Percentiles rank a stretch among this genome's conserved stretches.
phyloP scores from a whole-genome alignment of 169 alveolate genomes.

The Eimeria tenella region DNA sequence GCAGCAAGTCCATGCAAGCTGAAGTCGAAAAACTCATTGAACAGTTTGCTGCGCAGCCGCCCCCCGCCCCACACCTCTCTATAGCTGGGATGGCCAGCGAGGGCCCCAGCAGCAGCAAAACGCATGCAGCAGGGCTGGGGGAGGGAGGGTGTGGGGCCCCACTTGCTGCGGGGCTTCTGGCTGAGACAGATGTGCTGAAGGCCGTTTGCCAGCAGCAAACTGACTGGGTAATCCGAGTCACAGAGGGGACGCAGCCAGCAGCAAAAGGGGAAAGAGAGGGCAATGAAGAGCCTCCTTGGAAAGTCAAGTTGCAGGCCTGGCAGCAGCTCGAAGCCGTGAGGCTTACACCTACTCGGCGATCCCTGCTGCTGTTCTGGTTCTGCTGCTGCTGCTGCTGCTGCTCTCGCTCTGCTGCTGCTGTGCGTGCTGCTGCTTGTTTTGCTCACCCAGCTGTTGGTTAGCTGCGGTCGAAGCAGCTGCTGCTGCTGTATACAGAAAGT shows the following conservation, averaged over 20 bases:
- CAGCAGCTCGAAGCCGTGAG: conserved; percentile 75
- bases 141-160: conserved; percentile 15
- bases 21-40: conserved; percentile 46
- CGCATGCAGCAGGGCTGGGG: not conserved
- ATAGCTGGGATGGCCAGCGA: conserved; percentile 32
- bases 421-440: not conserved
- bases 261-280: conserved; percentile 63
- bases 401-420: not conserved
- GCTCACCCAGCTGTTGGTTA: not conserved
- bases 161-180: conserved; percentile 31
- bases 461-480: not conserved
- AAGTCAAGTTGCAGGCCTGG: conserved; percentile 77
- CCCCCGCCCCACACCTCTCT: conserved; percentile 18
- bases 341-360: not conserved
- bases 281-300: conserved; percentile 70
- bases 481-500: not conserved
- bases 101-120: not conserved
- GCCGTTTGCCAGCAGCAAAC: conserved; percentile 72
- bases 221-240: conserved; percentile 68
- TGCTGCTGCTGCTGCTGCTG: conserved; percentile 21
- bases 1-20: conserved; percentile 74
- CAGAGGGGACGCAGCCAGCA: conserved; percentile 60
- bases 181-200: conserved; percentile 73
- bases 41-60: not conserved
- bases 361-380: not conserved